Base-by-base conservation (phyloP, 495 filamentous ascomycete species). In the Extremus antarcticus region DNA sequence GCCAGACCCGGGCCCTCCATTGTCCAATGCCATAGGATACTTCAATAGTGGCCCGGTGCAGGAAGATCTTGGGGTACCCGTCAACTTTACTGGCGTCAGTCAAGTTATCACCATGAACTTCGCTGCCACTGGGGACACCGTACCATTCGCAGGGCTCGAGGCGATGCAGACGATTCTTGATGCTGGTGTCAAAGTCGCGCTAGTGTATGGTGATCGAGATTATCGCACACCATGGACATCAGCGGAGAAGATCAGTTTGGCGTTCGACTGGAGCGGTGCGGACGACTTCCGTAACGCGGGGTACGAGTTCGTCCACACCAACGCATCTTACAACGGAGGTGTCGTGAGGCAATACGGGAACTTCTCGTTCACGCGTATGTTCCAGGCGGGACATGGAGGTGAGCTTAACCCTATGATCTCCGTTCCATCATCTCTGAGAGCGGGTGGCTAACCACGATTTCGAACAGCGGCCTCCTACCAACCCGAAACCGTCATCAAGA, bases 161-260 rank as follows among this genome's bases (percentile, higher is more conserved):
- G 70, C 75, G 40, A 70, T 83, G 24, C 75, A 73, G 21, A 64
- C 68, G 38, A 71, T 84, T 15, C 68, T 83, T 32, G 64, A 69
- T 20, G 47, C 64, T 4, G 80, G 78, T 22, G 60, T 73, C 54
- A 68, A 66, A 39, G 68, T 71, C 22, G 62, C 66, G 13, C 48
- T 72, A 15, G 62, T 71, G 20, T 75, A 69, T 53, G 71, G 69
- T 21, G 71, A 72, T 58, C 58, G 78, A 1, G 83, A 86, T 62
- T 86, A 80, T 62, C n/a, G 50, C 9, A 49, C 51, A 25, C 38
- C 43, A 55, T 58, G 63, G 64, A 41, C 62, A 21, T 61, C 55
- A 23, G 64, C 51, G 21, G 64, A 66, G 47, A 51, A 43, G 38
- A 20, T 66, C 23, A 51, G 32, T 48, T 53, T 66, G 16, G 39